These are phyloP conservation scores for Creolimax fragrantissima DNA, from an alignment of 78 protist genomes.

Conservation along the genomic window DNA sequence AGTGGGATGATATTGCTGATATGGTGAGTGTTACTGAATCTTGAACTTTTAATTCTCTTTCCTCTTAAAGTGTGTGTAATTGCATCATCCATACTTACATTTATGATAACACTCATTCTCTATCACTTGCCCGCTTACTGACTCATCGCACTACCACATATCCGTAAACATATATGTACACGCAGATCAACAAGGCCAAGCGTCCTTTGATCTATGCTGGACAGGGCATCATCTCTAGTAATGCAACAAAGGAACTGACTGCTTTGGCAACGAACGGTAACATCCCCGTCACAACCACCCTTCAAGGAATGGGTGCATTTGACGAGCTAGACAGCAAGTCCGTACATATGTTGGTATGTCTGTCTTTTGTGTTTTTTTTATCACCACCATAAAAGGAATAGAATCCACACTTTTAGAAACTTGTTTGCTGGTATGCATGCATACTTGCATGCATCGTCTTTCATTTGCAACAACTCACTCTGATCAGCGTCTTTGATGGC, in stretches of 20 bases:
- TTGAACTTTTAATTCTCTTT: no score
- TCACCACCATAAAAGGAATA: not conserved
- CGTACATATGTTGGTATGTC: slow-evolving; percentile 37
- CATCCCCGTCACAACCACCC: slow-evolving; percentile 65
- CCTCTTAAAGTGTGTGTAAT: no score
- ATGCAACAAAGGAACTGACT: not conserved
- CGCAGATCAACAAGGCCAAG: slow-evolving; percentile 31
- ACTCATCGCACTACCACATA: no score
- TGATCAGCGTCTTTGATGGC: no score
- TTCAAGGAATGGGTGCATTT: slow-evolving; percentile 52
- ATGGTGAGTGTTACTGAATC: no score
- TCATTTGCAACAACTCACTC: no score
- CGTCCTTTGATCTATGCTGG: slow-evolving; percentile 51
- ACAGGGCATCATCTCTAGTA: slow-evolving; percentile 34
- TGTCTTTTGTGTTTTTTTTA: not conserved
- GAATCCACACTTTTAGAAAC: not conserved
- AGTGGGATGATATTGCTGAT: slow-evolving; percentile 4
- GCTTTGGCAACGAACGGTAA: slow-evolving; percentile 24
- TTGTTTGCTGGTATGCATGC: not conserved
- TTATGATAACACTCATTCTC: no score
- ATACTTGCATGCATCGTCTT: not conserved
- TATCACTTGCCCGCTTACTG: no score
- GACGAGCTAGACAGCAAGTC: slow-evolving; percentile 38
- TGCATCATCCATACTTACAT: no score
- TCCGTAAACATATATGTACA: no score